Percentiles rank a stretch among this genome's conserved stretches.
Conservation (phyloP, 371 early-diverging fungal species). For the Zopfochytrium polystomum region DNA sequence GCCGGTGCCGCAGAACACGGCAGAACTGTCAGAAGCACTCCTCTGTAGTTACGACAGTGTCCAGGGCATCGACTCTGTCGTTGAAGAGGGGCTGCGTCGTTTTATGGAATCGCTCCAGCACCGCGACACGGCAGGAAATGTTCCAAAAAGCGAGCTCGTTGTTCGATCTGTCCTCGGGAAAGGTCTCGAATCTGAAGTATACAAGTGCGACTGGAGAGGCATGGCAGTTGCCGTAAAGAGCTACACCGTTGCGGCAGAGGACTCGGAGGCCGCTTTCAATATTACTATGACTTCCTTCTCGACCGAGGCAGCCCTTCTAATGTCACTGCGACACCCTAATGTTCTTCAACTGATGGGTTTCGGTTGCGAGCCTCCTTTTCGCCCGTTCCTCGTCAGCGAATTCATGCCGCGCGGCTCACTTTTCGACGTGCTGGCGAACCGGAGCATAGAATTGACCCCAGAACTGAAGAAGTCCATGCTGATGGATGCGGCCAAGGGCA, state of each 20-base stretch:
- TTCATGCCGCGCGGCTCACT: conserved; percentile 18
- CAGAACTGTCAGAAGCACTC: too few relatives aligned
- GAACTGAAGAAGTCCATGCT: conserved; percentile 1
- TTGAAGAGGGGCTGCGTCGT: conserved; percentile 3
- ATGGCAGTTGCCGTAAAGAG: conserved; percentile 14
- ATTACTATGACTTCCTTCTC: conserved; percentile 1
- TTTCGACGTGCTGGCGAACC: conserved; percentile 11
- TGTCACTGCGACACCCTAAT: conserved; percentile 14
- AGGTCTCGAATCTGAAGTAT: conserved; percentile 20
- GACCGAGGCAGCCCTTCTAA: conserved; percentile 15
- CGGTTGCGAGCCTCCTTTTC: background rate
- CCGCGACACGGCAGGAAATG: background rate
- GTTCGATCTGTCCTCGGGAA: conserved; percentile 1
- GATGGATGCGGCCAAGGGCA: conserved; percentile 12
- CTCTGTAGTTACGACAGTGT: too few relatives aligned
- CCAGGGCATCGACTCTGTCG: too few relatives aligned
- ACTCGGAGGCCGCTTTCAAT: conserved; percentile 2
- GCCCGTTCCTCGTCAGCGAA: background rate
- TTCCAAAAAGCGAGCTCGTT: background rate
- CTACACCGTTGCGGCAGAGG: conserved; percentile 4
- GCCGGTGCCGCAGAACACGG: too few relatives aligned
- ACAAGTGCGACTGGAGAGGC: conserved; percentile 8
- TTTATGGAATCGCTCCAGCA: conserved; percentile 5
- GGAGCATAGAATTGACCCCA: background rate
- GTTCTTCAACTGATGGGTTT: conserved; percentile 14